A percentile compares a stretch with the other conserved stretches of the same genome.
phyloP scores from a whole-genome alignment of 441 rosid genomes.

The Heliophila coronopifolia region DNA sequence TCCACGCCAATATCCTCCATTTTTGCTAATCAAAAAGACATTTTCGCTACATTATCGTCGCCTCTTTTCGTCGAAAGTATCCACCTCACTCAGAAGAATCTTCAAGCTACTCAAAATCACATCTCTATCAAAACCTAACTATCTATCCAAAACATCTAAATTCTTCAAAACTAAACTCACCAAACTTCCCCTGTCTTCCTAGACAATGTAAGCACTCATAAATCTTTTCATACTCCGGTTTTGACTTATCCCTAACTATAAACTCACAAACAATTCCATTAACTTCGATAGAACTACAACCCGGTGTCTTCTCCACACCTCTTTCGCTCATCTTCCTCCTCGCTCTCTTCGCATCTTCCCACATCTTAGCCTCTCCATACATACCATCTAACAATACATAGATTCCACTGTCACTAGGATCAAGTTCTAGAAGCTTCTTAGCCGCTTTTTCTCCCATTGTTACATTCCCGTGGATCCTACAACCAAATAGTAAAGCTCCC shows the following conservation, averaged over 20 bases:
- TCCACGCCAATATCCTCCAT: no score
- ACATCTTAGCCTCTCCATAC: conserved; percentile 69
- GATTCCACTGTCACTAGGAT: conserved; percentile 67
- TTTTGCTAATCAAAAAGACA: no score
- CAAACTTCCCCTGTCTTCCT: conserved; percentile 34
- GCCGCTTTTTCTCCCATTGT: conserved; percentile 67
- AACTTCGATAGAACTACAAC: conserved; percentile 72
- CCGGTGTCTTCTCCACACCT: conserved; percentile 78
- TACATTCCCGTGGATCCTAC: conserved; percentile 58
- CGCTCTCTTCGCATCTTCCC: conserved; percentile 55
- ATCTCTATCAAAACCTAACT: no score
- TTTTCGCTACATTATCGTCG: no score
- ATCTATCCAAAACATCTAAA: no score
- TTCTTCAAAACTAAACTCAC: neutral
- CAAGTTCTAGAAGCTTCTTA: conserved; percentile 63
- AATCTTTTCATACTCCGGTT: conserved; percentile 38
- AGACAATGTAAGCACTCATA: conserved; percentile 51
- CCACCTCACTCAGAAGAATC: no score
- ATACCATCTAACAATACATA: conserved; percentile 67
- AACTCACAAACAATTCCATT: conserved; percentile 57
- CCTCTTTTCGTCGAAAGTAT: no score
- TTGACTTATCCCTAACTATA: conserved; percentile 64
- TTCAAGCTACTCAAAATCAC: no score
- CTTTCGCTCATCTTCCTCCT: conserved; percentile 65
- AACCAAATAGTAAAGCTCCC: conserved; percentile 82